These are phyloP conservation scores for Chrysosporium queenslandicum DNA, from an alignment of 2,329 filamentous ascomycete genomes.

Conservation along the genomic window DNA sequence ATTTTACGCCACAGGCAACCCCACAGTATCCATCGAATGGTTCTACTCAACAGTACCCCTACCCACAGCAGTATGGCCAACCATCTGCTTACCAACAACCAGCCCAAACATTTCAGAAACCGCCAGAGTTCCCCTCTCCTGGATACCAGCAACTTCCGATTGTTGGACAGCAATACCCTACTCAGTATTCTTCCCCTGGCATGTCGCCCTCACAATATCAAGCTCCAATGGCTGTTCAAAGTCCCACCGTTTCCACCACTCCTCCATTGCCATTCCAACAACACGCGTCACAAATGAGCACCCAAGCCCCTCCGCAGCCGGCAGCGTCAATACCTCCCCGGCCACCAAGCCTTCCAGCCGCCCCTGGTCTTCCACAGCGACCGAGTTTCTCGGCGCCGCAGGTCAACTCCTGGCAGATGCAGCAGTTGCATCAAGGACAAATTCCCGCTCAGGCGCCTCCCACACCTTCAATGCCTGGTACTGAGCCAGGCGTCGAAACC, in stretches of 20 bases:
- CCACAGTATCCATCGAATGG: slow-evolving; percentile 39
- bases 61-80: slow-evolving; percentile 36
- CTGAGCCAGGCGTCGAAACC: slow-evolving; percentile 21
- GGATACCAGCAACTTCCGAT: slow-evolving; percentile 31
- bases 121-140: slow-evolving; percentile 19
- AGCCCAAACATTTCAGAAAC: slow-evolving; percentile 21
- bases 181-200: slow-evolving; percentile 27
- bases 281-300: slow-evolving; percentile 36
- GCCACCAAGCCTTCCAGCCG: slow-evolving; percentile 40
- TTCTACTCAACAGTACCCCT: slow-evolving; percentile 31
- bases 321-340: slow-evolving; percentile 40
- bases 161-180: slow-evolving; percentile 28
- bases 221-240: slow-evolving; percentile 23
- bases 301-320: slow-evolving; percentile 36
- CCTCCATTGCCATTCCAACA: slow-evolving; percentile 34
- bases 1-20: slow-evolving; percentile 27
- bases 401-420: slow-evolving; percentile 46
- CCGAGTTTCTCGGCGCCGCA: slow-evolving; percentile 48
- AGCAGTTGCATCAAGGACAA: slow-evolving; percentile 47
- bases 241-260: slow-evolving; percentile 34
- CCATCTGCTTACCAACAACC: slow-evolving; percentile 37
- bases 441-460: slow-evolving; percentile 29
- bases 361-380: slow-evolving; percentile 51
- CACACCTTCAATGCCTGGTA: background rate
- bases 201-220: slow-evolving; percentile 28